Conservation (phyloP, 2,329 filamentous ascomycete species). For the Fusarium tuaranense region DNA sequence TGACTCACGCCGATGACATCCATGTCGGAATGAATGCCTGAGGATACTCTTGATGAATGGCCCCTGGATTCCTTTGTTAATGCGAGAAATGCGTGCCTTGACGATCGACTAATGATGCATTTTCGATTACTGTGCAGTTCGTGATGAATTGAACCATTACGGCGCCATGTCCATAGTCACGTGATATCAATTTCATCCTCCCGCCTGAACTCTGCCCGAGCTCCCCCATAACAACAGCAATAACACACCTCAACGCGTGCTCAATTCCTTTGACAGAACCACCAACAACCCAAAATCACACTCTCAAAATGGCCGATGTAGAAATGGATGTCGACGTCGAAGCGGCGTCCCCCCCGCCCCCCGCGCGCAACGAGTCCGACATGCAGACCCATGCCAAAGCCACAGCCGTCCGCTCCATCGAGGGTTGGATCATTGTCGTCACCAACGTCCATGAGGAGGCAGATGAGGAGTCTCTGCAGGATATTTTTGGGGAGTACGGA, state of each 20-base stretch:
- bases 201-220: slow-evolving; percentile 9
- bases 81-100: not conserved
- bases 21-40: slow-evolving; percentile 20
- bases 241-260: not conserved
- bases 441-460: slow-evolving; percentile 91
- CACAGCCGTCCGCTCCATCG: slow-evolving; percentile 85
- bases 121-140: not conserved
- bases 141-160: not conserved
- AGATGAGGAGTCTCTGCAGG: slow-evolving; percentile 84
- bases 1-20: slow-evolving; percentile 41
- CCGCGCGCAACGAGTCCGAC: slow-evolving; percentile 66
- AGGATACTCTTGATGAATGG: slow-evolving; percentile 4
- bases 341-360: slow-evolving; percentile 53
- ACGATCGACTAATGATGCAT: not conserved
- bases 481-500: slow-evolving; percentile 85
- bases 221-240: not conserved
- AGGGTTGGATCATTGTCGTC: slow-evolving; percentile 89
- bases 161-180: slow-evolving; percentile 12
- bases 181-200: slow-evolving; percentile 29
- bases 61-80: not conserved
- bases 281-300: not conserved
- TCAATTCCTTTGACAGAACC: not conserved
- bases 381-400: slow-evolving; percentile 81
- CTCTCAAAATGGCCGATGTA: slow-evolving; percentile 60
- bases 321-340: slow-evolving; percentile 70